These are phyloP conservation scores for Musa schizocarpa DNA, from an alignment of 176 grass and related monocot species.

Conservation along the genomic window DNA sequence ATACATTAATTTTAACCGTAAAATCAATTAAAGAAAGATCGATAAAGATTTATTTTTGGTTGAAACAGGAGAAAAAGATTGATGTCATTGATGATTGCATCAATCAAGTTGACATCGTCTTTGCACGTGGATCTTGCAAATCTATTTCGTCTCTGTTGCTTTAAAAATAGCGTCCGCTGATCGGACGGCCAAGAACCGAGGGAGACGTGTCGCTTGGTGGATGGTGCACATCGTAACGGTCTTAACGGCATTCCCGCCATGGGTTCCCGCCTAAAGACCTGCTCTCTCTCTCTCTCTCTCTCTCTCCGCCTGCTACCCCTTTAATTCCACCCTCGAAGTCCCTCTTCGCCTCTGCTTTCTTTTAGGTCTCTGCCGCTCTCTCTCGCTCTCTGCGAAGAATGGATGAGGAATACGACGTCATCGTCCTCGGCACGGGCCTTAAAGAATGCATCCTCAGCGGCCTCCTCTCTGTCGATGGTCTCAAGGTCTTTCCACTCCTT, in stretches of 20 bases:
- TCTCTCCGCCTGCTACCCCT: background rate
- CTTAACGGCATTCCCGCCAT: background rate
- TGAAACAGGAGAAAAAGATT: too few species aligned
- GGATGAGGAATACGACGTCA: conserved; percentile 50
- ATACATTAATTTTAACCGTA: too few species aligned
- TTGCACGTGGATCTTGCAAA: background rate
- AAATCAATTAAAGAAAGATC: too few species aligned
- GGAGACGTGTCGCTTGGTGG: background rate
- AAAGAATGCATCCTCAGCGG: conserved; percentile 31
- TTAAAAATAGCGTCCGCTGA: too few species aligned
- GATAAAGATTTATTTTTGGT: too few species aligned
- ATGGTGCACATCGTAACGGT: background rate
- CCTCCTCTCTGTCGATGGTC: conserved; percentile 31
- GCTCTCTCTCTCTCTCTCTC: background rate
- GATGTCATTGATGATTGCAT: too few species aligned
- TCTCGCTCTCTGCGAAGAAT: background rate
- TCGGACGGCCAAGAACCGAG: too few species aligned
- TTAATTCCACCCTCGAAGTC: background rate
- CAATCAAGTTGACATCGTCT: too few species aligned
- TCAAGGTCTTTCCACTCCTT: conserved; percentile 21
- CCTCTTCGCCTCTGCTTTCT: background rate
- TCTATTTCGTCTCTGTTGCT: too few species aligned
- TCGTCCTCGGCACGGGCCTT: conserved; percentile 38
- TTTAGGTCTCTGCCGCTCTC: background rate
- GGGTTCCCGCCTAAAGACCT: conserved; percentile 3